Conservation (phyloP, 495 filamentous ascomycete genomes). For the Pyrenula massariospora region DNA sequence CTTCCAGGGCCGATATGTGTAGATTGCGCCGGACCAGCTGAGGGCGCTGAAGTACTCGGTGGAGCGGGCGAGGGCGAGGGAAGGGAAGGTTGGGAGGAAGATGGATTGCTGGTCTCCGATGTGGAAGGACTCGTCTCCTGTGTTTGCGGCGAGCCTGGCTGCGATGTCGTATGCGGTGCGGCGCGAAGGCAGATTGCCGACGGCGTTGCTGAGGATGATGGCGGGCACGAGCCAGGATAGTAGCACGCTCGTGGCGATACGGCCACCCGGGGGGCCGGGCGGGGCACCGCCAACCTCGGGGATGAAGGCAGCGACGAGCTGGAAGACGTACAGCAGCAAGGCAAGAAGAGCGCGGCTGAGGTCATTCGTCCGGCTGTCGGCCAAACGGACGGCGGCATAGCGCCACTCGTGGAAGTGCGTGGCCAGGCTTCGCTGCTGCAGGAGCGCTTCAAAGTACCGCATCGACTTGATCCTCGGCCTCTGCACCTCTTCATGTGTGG, state of each 20-base stretch:
- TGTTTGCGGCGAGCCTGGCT: slow-evolving; percentile 6
- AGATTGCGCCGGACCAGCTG: slow-evolving; percentile 16
- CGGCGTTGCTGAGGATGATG: slow-evolving; percentile 17
- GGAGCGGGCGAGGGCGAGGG: neutral
- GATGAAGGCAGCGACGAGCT: slow-evolving; percentile 16
- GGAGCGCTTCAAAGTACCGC: neutral
- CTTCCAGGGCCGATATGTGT: slow-evolving; percentile 14
- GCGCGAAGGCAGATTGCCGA: slow-evolving; percentile 15
- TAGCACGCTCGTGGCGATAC: slow-evolving; percentile 18
- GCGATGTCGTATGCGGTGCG: slow-evolving; percentile 10
- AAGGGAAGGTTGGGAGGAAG: slow-evolving; percentile 1
- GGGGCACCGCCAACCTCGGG: slow-evolving; percentile 9
- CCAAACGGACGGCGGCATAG: slow-evolving; percentile 10
- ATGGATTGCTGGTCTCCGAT: slow-evolving; percentile 1
- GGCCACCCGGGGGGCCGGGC: slow-evolving; percentile 13
- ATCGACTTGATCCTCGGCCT: slow-evolving; percentile 3
- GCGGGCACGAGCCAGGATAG: slow-evolving; percentile 20
- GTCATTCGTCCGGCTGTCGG: slow-evolving; percentile 17
- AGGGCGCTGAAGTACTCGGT: slow-evolving; percentile 9
- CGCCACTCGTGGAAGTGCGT: slow-evolving; percentile 2
- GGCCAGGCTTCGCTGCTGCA: neutral
- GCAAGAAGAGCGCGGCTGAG: slow-evolving; percentile 13
- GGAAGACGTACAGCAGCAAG: slow-evolving; percentile 14
- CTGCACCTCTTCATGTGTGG: slow-evolving; percentile 11
- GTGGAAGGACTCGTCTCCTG: neutral